phyloP scores from a whole-genome alignment of 73 alveolate genomes.

The Paramecium biaurelia region DNA sequence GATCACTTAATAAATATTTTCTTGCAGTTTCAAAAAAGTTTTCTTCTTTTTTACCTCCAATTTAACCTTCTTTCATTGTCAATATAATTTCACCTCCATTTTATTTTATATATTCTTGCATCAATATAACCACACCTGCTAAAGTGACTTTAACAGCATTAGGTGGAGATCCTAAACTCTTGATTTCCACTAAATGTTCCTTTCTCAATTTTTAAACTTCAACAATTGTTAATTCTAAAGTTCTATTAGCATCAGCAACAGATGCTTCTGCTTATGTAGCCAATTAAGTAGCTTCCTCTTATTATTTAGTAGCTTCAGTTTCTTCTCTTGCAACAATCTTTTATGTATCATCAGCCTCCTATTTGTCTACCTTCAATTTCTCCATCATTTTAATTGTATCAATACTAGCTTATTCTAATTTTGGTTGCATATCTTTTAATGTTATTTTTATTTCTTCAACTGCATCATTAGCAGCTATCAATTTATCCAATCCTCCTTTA shows the following conservation, averaged over 20 bases:
- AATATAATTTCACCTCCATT: constrained; percentile 67
- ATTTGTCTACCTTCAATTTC: constrained; percentile 87
- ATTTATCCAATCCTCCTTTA: constrained; percentile 90
- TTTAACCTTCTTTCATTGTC: constrained; percentile 60
- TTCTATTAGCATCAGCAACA: constrained; percentile 92
- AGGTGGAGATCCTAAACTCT: constrained; percentile 87
- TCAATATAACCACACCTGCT: constrained; percentile 81
- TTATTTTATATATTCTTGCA: constrained; percentile 59
- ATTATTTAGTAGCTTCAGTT: constrained; percentile 95
- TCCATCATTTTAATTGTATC: constrained; percentile 94
- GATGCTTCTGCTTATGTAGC: constrained; percentile 94
- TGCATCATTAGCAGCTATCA: constrained; percentile 95
- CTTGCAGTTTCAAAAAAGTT: constrained; percentile 87
- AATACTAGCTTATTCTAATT: constrained; percentile 91
- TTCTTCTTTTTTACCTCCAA: constrained; percentile 74
- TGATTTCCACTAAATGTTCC: constrained; percentile 91
- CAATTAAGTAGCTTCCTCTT: constrained; percentile 92
- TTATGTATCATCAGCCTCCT: constrained; percentile 89
- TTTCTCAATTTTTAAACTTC: constrained; percentile 83
- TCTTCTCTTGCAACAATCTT: constrained; percentile 87
- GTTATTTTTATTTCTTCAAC: constrained; percentile 89
- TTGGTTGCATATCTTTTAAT: constrained; percentile 95
- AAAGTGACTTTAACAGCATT: constrained; percentile 90
- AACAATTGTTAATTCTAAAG: constrained; percentile 30
- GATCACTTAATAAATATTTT: constrained; percentile 78